Conservation (phyloP, 108 stramenopile species). For the Cyclostephanos invisitatus region DNA sequence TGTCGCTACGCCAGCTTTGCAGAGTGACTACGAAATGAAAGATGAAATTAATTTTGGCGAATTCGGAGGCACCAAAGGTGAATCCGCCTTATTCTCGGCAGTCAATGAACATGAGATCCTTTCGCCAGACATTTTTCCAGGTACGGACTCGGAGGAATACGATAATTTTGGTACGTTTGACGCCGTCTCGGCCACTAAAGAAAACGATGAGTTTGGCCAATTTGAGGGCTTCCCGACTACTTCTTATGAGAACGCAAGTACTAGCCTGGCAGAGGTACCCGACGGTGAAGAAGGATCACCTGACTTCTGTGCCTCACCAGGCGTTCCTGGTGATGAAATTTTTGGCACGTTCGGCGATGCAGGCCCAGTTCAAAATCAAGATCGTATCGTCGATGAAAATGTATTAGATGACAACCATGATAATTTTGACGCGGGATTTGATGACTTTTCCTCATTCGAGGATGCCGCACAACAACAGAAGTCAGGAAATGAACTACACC, state of each 20-base stretch:
- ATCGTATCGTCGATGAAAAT: neutral
- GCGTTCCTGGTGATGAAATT: conserved; percentile 7
- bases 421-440: conserved; percentile 32
- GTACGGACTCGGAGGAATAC: conserved; percentile 2
- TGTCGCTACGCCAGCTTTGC: neutral
- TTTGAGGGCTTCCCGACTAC: neutral
- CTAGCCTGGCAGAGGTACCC: neutral
- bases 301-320: neutral
- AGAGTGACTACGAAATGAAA: neutral
- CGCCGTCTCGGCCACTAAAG: neutral
- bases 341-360: conserved; percentile 31
- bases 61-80: neutral
- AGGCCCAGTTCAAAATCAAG: neutral
- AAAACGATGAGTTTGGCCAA: conserved; percentile 2
- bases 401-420: conserved; percentile 11
- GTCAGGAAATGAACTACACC: neutral
- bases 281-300: neutral
- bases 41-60: neutral
- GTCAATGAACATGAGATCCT: neutral
- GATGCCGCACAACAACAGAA: conserved; percentile 7
- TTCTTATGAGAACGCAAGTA: neutral
- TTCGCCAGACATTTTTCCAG: neutral
- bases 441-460: conserved; percentile 46
- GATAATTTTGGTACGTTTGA: conserved; percentile 44
- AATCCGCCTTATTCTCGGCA: neutral